Percentiles rank a stretch among this genome's conserved stretches.
Conservation (phyloP, 192 early-diverging fungal genomes). For the Coemansia sp. region DNA sequence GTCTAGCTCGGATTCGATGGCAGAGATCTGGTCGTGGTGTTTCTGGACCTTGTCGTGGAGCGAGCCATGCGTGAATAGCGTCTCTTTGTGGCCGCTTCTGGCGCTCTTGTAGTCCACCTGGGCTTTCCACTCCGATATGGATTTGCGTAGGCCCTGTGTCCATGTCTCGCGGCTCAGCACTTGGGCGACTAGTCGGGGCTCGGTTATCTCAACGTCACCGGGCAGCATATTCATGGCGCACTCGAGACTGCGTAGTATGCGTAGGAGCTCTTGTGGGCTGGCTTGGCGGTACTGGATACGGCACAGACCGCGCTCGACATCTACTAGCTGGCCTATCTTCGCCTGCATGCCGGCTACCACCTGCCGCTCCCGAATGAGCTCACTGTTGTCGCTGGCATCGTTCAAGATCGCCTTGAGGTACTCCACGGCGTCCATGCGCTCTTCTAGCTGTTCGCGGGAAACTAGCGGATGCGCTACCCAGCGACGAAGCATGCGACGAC, state of each 20-base stretch:
- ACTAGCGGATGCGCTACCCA: constrained; percentile 93
- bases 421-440: constrained; percentile 78
- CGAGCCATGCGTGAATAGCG: constrained; percentile 58
- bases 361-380: not conserved
- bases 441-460: constrained; percentile 58
- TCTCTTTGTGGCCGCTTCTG: constrained; percentile 51
- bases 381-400: constrained; percentile 31
- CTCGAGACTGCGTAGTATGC: constrained; percentile 61
- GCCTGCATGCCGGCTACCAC: constrained; percentile 45
- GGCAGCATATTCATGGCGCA: constrained; percentile 38
- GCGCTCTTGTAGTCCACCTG: constrained; percentile 55
- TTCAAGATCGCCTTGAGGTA: constrained; percentile 62
- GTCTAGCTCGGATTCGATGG: constrained; percentile 59
- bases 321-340: constrained; percentile 63
- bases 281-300: constrained; percentile 83
- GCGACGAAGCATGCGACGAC: constrained; percentile 72
- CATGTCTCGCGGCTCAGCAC: constrained; percentile 40
- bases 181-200: constrained; percentile 28
- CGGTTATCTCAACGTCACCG: constrained; percentile 6
- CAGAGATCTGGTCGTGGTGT: constrained; percentile 51
- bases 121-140: constrained; percentile 29
- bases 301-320: constrained; percentile 90
- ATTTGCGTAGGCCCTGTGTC: constrained; percentile 39
- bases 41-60: constrained; percentile 53
- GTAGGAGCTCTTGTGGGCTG: constrained; percentile 78